Evolutionary conservation across 352 stramenopile genomes (phyloP).

Genomic region (Globisporangium takayamanum): DNA sequence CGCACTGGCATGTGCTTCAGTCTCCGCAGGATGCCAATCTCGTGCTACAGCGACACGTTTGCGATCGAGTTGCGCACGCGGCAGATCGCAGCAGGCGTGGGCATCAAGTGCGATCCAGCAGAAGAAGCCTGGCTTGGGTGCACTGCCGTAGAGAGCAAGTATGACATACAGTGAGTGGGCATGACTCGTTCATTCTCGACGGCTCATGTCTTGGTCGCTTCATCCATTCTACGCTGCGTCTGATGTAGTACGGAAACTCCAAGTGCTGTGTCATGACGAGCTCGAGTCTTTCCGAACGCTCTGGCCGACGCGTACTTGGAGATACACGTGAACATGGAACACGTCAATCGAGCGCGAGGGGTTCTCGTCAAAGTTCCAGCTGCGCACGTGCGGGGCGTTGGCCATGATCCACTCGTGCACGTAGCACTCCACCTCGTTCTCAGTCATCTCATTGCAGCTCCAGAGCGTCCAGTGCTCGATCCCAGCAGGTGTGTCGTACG

Average conservation of each 20-base stretch:
- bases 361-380: slow-evolving; percentile 32
- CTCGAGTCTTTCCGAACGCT: neutral
- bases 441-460: slow-evolving; percentile 15
- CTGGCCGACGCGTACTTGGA: slow-evolving; percentile 12
- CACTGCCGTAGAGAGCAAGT: no score
- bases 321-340: slow-evolving; percentile 30
- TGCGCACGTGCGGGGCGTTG: slow-evolving; percentile 17
- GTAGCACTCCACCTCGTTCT: slow-evolving; percentile 18
- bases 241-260: no score
- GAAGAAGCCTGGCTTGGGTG: slow-evolving; percentile 34
- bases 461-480: slow-evolving; percentile 30
- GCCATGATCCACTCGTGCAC: slow-evolving; percentile 19
- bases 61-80: slow-evolving; percentile 18
- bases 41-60: slow-evolving; percentile 18
- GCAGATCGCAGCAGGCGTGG: slow-evolving; percentile 25
- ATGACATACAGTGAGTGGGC: no score
- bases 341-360: slow-evolving; percentile 24
- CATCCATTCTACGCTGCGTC: no score
- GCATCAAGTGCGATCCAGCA: slow-evolving; percentile 15
- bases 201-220: no score
- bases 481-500: slow-evolving; percentile 18
- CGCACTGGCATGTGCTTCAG: slow-evolving; percentile 26
- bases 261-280: no score
- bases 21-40: slow-evolving; percentile 21
- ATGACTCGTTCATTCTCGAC: no score